phyloP scores from a whole-genome alignment of 129 eudicot species.

The Mikania micrantha region DNA sequence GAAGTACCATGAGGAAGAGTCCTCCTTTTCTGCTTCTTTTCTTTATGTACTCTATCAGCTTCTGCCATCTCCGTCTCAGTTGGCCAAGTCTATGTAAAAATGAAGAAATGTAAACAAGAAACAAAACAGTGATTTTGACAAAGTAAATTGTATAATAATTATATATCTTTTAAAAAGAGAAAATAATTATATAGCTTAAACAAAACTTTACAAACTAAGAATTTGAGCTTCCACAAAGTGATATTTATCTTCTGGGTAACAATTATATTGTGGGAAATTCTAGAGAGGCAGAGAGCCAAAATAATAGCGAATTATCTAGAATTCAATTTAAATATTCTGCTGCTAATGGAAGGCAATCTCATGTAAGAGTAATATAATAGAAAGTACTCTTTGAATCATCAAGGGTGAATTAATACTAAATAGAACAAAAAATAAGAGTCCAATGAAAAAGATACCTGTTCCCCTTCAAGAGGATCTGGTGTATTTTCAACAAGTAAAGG shows the following conservation, averaged over 20 bases:
- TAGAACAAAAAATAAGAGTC: background rate
- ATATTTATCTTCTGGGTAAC: background rate
- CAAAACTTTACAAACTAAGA: background rate
- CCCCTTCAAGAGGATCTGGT: conserved; percentile 90
- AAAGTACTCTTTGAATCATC: background rate
- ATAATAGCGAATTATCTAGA: too few species aligned
- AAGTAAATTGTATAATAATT: background rate
- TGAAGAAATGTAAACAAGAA: background rate
- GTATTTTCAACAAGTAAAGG: conserved; percentile 75
- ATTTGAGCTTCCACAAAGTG: background rate
- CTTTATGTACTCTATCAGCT: conserved; percentile 64
- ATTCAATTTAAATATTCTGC: too few species aligned
- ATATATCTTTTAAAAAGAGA: background rate
- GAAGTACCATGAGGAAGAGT: conserved; percentile 82
- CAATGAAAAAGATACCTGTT: conserved; percentile 51
- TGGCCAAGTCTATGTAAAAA: conserved; percentile 79
- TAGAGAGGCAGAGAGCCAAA: too few species aligned
- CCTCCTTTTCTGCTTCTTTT: conserved; percentile 63
- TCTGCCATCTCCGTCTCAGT: conserved; percentile 98
- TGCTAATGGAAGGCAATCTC: too few species aligned
- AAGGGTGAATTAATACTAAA: background rate
- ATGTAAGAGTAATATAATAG: background rate
- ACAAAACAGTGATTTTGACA: background rate
- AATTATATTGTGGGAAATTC: background rate
- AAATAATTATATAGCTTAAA: background rate